These are phyloP conservation scores for Geotrichum phurueaensis DNA, from an alignment of 1,139 yeast species.

Conservation along the genomic window DNA sequence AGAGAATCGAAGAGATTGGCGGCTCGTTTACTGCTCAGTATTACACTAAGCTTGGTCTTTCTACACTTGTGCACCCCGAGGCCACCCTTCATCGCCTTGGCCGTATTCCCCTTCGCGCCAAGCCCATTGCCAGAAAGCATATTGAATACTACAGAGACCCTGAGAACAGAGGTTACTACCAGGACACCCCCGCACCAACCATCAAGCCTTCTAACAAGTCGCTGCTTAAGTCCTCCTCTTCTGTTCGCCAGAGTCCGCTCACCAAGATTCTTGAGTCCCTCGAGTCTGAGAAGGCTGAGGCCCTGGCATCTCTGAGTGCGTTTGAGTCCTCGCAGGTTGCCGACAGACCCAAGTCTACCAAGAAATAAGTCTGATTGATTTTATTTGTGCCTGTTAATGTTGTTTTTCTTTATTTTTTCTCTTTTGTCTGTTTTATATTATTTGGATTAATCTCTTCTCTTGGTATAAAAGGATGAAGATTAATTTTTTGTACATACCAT, in stretches of 20 bases:
- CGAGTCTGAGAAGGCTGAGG: slow-evolving; percentile 22
- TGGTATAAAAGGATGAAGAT: neutral
- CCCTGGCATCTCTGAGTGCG: slow-evolving; percentile 20
- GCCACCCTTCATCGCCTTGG: slow-evolving; percentile 64
- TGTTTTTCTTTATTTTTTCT: neutral
- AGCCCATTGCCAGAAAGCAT: slow-evolving; percentile 79
- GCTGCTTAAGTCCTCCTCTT: slow-evolving; percentile 19
- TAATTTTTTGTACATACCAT: slow-evolving; percentile 10
- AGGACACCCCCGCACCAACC: slow-evolving; percentile 32
- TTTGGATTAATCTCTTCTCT: neutral
- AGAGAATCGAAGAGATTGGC: slow-evolving; percentile 63
- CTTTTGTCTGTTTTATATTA: neutral
- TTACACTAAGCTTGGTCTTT: slow-evolving; percentile 57
- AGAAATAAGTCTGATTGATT: slow-evolving; percentile 1
- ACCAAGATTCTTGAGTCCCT: slow-evolving; percentile 27
- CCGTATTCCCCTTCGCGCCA: slow-evolving; percentile 74
- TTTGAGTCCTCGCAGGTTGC: slow-evolving; percentile 14
- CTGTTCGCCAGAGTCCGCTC: slow-evolving; percentile 27
- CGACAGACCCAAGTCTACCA: slow-evolving; percentile 11
- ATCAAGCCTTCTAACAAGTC: slow-evolving; percentile 29
- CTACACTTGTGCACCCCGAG: slow-evolving; percentile 73
- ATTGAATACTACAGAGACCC: slow-evolving; percentile 70
- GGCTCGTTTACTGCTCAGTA: slow-evolving; percentile 70
- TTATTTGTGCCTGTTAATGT: neutral
- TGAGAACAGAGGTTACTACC: slow-evolving; percentile 70